phyloP scores from a whole-genome alignment of 192 early-diverging fungal species.

The Backusella psychrophila region DNA sequence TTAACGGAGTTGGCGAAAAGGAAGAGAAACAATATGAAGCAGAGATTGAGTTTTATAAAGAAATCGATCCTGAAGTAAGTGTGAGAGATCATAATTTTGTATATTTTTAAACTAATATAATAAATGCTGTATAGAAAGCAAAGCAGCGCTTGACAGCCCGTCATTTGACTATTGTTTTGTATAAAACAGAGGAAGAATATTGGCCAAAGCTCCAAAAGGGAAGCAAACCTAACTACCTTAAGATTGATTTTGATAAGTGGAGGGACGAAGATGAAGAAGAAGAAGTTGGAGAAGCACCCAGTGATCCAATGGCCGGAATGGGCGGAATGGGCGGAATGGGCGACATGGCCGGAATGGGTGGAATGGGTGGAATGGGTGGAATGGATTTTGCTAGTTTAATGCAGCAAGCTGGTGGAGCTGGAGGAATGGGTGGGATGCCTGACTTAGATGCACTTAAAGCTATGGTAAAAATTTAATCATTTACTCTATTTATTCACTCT shows the following conservation, averaged over 20 bases:
- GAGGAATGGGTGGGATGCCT: neutral
- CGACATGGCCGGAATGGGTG: too few species aligned
- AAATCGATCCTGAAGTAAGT: slow-evolving; percentile 71
- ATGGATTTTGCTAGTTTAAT: slow-evolving; percentile 65
- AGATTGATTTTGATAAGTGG: slow-evolving; percentile 91
- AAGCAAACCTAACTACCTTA: slow-evolving; percentile 70
- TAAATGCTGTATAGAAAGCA: slow-evolving; percentile 33
- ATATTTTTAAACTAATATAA: slow-evolving; percentile 1
- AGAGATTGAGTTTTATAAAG: slow-evolving; percentile 69
- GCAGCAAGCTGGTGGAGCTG: slow-evolving; percentile 38
- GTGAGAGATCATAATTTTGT: neutral
- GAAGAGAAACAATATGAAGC: slow-evolving; percentile 68
- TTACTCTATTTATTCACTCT: neutral
- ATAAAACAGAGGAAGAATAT: slow-evolving; percentile 70
- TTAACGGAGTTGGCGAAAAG: slow-evolving; percentile 58
- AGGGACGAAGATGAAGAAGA: slow-evolving; percentile 94
- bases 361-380: slow-evolving; percentile 41
- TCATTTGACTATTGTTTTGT: slow-evolving; percentile 63
- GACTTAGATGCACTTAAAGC: neutral
- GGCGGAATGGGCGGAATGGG: slow-evolving; percentile 34
- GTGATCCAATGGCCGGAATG: slow-evolving; percentile 50
- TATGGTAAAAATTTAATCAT: neutral
- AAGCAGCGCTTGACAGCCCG: slow-evolving; percentile 67
- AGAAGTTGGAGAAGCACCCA: slow-evolving; percentile 52
- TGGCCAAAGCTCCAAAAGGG: slow-evolving; percentile 86